phyloP scores from a whole-genome alignment of 2,329 filamentous ascomycete genomes.

The Sporothrix protearum region DNA sequence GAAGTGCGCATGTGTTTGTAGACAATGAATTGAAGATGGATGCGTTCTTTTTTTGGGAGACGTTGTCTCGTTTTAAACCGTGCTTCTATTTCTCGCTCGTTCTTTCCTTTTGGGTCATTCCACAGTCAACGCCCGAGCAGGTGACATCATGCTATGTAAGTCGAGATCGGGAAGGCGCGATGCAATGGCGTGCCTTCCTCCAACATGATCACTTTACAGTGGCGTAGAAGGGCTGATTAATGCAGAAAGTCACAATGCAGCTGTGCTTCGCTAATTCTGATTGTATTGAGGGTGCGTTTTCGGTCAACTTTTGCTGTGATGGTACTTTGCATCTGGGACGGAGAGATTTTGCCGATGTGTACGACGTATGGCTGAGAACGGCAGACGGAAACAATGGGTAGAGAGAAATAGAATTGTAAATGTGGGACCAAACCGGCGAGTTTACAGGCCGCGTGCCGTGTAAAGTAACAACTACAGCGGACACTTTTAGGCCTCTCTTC shows the following conservation, averaged over 20 bases:
- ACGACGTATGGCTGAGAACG: no score
- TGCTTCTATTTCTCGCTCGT: not conserved
- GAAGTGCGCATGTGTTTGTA: not conserved
- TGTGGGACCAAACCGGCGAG: no score
- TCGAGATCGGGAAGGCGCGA: not conserved
- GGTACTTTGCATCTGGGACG: not conserved
- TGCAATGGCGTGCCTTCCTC: no score
- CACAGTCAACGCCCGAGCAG: not conserved
- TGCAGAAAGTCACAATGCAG: no score
- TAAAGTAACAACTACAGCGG: no score
- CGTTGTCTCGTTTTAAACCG: not conserved
- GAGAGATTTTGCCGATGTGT: not conserved
- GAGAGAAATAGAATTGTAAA: no score
- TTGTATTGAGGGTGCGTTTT: not conserved
- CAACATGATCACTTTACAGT: not conserved
- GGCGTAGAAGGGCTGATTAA: no score
- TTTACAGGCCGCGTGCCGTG: no score
- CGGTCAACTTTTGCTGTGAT: not conserved
- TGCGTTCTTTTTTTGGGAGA: not conserved
- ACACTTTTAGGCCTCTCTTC: no score
- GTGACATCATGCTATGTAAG: not conserved
- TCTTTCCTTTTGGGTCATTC: not conserved
- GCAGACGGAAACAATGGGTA: no score
- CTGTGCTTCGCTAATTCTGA: no score
- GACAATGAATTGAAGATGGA: not conserved